Base-by-base conservation (phyloP, 192 early-diverging fungal species). In the Allomyces javanicus region DNA sequence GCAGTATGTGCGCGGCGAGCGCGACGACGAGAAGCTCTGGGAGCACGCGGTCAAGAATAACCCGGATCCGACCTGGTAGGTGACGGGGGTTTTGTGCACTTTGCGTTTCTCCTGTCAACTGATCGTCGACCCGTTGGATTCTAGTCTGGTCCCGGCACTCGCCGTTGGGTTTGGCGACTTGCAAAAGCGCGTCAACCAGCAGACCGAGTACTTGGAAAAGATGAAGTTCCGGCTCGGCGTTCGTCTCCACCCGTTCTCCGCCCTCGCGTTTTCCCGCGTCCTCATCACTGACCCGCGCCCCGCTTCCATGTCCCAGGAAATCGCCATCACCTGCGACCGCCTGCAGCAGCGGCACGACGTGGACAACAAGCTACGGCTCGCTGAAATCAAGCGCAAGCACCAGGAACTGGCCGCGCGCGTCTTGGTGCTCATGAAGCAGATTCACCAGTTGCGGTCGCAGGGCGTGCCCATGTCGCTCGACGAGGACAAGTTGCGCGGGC, bases 101-200 rank as follows among this genome's bases (percentile, higher is more conserved):
- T n/a, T n/a, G n/a, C n/a, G 5, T 40, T 9, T 40, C 4, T 27
- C 2, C 33, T 40, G 4, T 3, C 0, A 40, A 40, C 33, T 40
- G 7, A 40, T 40, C 7, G 7, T 40, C 33, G 7, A 40, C 5
- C 4, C 7, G 33, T 64, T 3, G n/a, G 9, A 64, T 45, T 68
- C 24, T 70, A 89, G 88, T 62, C 82, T 93, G 80, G 93, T 97
- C 1, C 95, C 95, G 11, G 92, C 89, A 12, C 71, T 94, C 9
- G 93, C 91, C 3, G 79, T 86, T 66, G 92, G 93, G 22, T 97
- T 96, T 66, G 89, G 86, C 7, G 93, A 94, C 65, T 72, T 97
- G 17, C 83, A 91, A 62, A 92, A 90, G 76, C 81, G 95, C 14
- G 83, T 90, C 61, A 83, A 84, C 24, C 74, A 81, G 62, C 93